These are phyloP conservation scores for Phytopythium boreale DNA, from an alignment of 352 stramenopile genomes.

Conservation along the genomic window DNA sequence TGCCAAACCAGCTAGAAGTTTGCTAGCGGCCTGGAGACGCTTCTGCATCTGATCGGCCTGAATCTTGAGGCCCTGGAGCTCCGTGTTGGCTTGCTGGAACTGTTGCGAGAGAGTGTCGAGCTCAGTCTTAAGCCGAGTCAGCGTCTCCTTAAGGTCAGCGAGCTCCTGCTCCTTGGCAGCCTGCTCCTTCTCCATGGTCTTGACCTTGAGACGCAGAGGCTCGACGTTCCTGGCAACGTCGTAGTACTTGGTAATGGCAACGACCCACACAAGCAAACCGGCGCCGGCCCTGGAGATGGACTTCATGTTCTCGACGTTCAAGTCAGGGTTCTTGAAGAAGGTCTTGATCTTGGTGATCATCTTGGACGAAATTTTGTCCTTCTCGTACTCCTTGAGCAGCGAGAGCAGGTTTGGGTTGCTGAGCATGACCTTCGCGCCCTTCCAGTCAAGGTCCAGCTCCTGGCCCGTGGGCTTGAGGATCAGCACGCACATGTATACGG, in stretches of 20 bases:
- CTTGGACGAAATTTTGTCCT: constrained; percentile 94
- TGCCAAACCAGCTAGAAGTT: constrained; percentile 89
- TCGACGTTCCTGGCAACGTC: constrained; percentile 95
- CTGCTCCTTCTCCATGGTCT: constrained; percentile 93
- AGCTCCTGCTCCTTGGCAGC: constrained; percentile 88
- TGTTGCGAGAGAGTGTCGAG: constrained; percentile 89
- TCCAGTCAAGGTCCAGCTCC: constrained; percentile 91
- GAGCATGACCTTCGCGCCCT: constrained; percentile 95
- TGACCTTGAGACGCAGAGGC: constrained; percentile 89
- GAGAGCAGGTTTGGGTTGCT: constrained; percentile 90
- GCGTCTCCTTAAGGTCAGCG: constrained; percentile 78
- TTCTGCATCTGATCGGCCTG: constrained; percentile 96
- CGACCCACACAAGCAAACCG: constrained; percentile 92
- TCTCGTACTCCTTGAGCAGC: constrained; percentile 94
- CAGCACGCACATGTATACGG: constrained; percentile 90
- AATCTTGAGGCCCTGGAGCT: constrained; percentile 89
- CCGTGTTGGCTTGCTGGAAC: constrained; percentile 89
- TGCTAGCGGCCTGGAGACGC: constrained; percentile 88
- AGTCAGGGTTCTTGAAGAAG: constrained; percentile 91
- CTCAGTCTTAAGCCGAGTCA: constrained; percentile 82
- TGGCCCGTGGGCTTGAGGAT: constrained; percentile 91
- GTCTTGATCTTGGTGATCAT: constrained; percentile 95
- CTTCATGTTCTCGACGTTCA: constrained; percentile 95
- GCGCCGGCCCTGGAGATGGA: constrained; percentile 91
- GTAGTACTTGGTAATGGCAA: constrained; percentile 95